Evolutionary conservation across 805 yeast genomes (phyloP).

Genomic region (Hanseniaspora occidentalis): DNA sequence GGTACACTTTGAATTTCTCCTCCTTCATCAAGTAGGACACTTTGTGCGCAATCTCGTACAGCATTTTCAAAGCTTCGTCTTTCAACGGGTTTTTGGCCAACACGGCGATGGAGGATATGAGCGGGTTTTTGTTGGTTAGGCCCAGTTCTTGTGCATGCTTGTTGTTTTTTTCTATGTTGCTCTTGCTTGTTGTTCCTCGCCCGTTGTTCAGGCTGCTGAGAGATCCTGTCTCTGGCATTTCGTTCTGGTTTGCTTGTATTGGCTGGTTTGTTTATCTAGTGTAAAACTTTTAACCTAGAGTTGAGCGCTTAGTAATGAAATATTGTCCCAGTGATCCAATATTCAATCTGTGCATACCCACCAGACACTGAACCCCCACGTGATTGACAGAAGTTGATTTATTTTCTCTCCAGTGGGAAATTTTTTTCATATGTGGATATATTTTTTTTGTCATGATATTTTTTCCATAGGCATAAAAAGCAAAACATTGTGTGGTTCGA

Average conservation of each 20-base stretch:
- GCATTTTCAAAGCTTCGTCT: constrained; percentile 42
- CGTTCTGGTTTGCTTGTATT: background rate
- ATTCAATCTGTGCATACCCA: no score
- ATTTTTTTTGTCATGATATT: no score
- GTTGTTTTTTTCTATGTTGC: background rate
- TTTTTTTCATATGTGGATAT: no score
- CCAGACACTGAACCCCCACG: no score
- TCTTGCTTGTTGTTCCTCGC: background rate
- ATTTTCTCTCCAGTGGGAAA: no score
- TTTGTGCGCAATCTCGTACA: constrained; percentile 54
- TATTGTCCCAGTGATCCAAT: no score
- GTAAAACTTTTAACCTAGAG: no score
- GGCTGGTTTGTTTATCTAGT: no score
- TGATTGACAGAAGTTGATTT: no score
- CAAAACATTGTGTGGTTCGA: no score
- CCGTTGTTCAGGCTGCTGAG: background rate
- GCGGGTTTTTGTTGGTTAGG: constrained; percentile 5
- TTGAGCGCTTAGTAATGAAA: no score
- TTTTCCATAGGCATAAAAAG: no score
- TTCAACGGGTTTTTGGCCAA: constrained; percentile 34
- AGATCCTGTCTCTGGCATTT: background rate
- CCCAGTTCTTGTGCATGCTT: background rate
- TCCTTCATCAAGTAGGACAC: constrained; percentile 74
- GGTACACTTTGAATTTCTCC: constrained; percentile 50
- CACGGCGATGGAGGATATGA: constrained; percentile 24